These are phyloP conservation scores for Candida tammaniensis DNA, from an alignment of 805 yeast genomes.

Conservation along the genomic window DNA sequence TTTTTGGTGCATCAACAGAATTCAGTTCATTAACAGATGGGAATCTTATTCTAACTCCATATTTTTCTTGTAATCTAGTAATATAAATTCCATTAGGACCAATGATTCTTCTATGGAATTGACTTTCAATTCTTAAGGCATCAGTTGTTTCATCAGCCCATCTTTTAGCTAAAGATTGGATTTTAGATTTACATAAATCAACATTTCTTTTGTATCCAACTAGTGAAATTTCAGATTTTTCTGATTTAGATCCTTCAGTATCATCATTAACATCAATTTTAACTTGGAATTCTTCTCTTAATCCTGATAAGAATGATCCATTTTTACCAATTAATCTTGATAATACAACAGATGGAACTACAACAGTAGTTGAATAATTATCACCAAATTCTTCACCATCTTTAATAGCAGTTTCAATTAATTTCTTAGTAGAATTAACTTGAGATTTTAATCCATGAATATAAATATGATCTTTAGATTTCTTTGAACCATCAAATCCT, in stretches of 20 bases:
- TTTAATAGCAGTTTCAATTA: slow-evolving; percentile 51
- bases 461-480: slow-evolving; percentile 50
- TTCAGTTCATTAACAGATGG: slow-evolving; percentile 43
- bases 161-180: slow-evolving; percentile 59
- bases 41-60: slow-evolving; percentile 76
- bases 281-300: slow-evolving; percentile 73
- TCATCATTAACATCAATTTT: slow-evolving; percentile 66
- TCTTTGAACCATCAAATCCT: slow-evolving; percentile 32
- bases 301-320: slow-evolving; percentile 68
- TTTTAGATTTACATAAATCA: slow-evolving; percentile 62
- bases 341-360: slow-evolving; percentile 64
- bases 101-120: slow-evolving; percentile 76
- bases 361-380: slow-evolving; percentile 44
- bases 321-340: slow-evolving; percentile 87
- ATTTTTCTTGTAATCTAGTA: slow-evolving; percentile 82
- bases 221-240: slow-evolving; percentile 51
- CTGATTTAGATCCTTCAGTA: slow-evolving; percentile 24
- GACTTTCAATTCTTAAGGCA: slow-evolving; percentile 66
- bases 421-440: slow-evolving; percentile 53
- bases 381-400: slow-evolving; percentile 53
- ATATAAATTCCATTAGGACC: slow-evolving; percentile 83
- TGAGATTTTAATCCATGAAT: slow-evolving; percentile 70
- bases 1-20: slow-evolving; percentile 38
- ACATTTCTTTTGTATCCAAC: slow-evolving; percentile 80
- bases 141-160: slow-evolving; percentile 79